Evolutionary conservation across 2,329 filamentous ascomycete species (phyloP).

Genomic region (Exophiala spinifera): DNA sequence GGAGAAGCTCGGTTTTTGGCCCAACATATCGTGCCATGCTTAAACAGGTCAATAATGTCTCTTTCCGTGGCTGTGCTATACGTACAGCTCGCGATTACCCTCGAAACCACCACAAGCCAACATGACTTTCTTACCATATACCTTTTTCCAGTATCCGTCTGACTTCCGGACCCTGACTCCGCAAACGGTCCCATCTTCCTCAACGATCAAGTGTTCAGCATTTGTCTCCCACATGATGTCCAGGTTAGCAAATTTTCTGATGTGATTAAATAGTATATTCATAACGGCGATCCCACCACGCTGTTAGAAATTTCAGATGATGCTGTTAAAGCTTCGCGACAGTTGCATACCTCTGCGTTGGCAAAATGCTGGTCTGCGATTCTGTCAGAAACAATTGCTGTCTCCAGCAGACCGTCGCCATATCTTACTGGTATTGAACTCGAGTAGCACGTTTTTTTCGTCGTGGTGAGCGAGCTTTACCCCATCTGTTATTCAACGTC

Average conservation of each 20-base stretch:
- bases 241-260: constrained; percentile 34
- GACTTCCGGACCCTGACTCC: constrained; percentile 41
- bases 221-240: constrained; percentile 42
- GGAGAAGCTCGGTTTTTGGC: constrained; percentile 37
- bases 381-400: not conserved
- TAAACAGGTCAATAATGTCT: not conserved
- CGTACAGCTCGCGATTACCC: constrained; percentile 43
- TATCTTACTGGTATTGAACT: constrained; percentile 37
- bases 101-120: constrained; percentile 43
- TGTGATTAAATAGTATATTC: constrained; percentile 38
- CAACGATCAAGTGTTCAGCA: constrained; percentile 36
- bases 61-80: constrained; percentile 4
- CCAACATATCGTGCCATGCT: constrained; percentile 35
- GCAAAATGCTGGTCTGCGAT: constrained; percentile 38
- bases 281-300: constrained; percentile 42
- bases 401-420: not conserved
- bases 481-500: constrained; percentile 24
- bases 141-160: constrained; percentile 33
- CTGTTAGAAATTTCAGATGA: not conserved
- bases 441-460: constrained; percentile 41
- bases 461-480: constrained; percentile 36
- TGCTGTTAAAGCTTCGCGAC: too few species aligned
- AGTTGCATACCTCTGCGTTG: constrained; percentile 32
- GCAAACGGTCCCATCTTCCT: constrained; percentile 35
- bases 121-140: constrained; percentile 34